These are phyloP conservation scores for Suillus subluteus DNA, from an alignment of 768 basidiomycete species.

Conservation along the genomic window DNA sequence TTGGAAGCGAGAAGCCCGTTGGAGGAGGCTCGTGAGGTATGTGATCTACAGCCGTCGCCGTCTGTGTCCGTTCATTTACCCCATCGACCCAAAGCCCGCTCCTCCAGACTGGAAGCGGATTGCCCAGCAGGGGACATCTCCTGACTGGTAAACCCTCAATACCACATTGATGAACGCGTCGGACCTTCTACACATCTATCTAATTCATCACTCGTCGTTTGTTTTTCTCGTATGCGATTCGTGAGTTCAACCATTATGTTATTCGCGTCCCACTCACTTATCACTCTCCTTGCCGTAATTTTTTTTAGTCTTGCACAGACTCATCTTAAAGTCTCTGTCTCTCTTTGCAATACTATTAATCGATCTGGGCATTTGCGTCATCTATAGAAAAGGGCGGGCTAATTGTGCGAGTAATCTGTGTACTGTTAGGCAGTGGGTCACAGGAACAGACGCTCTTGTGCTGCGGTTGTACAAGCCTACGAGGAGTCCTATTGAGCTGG, in stretches of 20 bases:
- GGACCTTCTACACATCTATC: not conserved
- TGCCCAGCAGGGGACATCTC: not conserved
- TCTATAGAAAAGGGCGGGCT: not conserved
- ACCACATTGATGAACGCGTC: not conserved
- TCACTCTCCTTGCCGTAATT: too few species aligned
- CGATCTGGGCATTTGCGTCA: not conserved
- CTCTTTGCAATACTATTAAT: not conserved
- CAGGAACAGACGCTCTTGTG: not conserved
- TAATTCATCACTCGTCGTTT: not conserved
- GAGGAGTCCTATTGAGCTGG: not conserved
- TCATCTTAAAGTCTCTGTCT: not conserved
- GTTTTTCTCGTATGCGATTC: not conserved
- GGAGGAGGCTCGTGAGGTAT: not conserved
- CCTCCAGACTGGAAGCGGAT: not conserved
- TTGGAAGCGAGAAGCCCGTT: not conserved
- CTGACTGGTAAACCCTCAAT: conserved; percentile 6
- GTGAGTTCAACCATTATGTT: not conserved
- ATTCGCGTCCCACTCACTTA: not conserved
- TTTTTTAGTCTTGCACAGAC: not conserved
- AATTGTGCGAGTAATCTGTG: not conserved
- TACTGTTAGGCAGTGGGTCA: not conserved
- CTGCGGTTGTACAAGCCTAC: not conserved
- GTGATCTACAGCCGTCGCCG: not conserved
- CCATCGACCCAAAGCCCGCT: not conserved
- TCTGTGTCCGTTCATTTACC: not conserved